Percentiles rank a stretch among this genome's conserved stretches.
These are phyloP conservation scores for Fusarium caatingaense DNA, from an alignment of 2,329 filamentous ascomycete genomes.

Conservation along the genomic window DNA sequence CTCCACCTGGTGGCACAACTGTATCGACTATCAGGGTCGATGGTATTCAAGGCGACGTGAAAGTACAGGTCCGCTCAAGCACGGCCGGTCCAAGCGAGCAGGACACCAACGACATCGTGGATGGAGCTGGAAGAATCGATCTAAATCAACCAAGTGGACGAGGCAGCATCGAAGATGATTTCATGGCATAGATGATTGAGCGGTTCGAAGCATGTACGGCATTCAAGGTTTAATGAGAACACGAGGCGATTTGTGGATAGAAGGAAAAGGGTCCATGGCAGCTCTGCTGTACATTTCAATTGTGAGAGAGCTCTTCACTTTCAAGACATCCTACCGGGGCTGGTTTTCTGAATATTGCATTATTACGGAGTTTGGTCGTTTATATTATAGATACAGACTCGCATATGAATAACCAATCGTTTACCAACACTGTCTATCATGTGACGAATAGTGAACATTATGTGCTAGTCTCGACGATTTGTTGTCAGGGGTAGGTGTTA, in stretches of 20 bases:
- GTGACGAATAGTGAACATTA: neutral
- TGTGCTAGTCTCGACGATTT: neutral
- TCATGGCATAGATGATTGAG: slow-evolving; percentile 53
- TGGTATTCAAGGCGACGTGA: slow-evolving; percentile 67
- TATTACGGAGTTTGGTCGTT: neutral
- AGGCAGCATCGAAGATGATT: slow-evolving; percentile 57
- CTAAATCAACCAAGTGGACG: slow-evolving; percentile 49
- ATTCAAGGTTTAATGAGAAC: neutral
- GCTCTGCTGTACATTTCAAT: neutral
- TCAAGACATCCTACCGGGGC: neutral
- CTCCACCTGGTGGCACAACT: slow-evolving; percentile 50
- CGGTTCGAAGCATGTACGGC: neutral
- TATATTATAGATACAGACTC: neutral
- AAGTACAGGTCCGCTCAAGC: slow-evolving; percentile 62
- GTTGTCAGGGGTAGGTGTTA: neutral
- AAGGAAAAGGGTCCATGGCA: neutral
- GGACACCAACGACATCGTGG: slow-evolving; percentile 55
- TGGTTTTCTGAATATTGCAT: neutral
- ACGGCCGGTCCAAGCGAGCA: slow-evolving; percentile 43
- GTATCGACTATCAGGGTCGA: slow-evolving; percentile 64
- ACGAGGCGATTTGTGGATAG: neutral
- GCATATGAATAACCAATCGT: neutral
- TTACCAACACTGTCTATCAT: neutral
- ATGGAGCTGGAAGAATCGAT: slow-evolving; percentile 57
- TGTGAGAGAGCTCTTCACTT: neutral